Conservation (phyloP, 495 filamentous ascomycete species). For the Aspergillus asperescens region DNA sequence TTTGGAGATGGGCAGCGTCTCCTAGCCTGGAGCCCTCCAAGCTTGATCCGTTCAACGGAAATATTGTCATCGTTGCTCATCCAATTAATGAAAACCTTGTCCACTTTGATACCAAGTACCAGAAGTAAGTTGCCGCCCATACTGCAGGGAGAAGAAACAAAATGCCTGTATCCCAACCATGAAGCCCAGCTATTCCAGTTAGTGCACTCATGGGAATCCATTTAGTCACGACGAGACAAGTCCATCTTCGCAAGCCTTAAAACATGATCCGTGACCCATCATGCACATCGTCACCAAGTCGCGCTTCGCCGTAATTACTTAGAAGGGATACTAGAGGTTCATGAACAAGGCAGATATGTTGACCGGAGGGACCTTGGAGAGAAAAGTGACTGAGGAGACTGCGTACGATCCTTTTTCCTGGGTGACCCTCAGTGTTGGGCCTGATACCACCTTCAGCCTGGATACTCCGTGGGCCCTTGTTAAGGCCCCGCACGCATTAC, state of each 20-base stretch:
- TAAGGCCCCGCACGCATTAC: no score
- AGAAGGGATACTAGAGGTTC: no score
- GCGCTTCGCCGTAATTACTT: no score
- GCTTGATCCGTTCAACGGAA: slow-evolving; percentile 32
- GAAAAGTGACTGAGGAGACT: no score
- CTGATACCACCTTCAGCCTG: no score
- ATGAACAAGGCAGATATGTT: no score
- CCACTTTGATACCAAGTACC: slow-evolving; percentile 29
- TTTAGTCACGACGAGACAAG: slow-evolving; percentile 34
- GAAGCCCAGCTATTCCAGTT: slow-evolving; percentile 39
- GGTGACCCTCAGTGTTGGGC: no score
- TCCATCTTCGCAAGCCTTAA: slow-evolving; percentile 39
- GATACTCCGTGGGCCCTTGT: no score
- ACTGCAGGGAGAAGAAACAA: slow-evolving; percentile 9
- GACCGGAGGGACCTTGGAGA: no score
- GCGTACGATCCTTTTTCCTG: no score
- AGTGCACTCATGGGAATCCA: slow-evolving; percentile 41
- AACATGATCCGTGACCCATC: slow-evolving; percentile 41
- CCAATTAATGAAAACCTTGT: slow-evolving; percentile 30
- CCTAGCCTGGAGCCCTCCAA: slow-evolving; percentile 41
- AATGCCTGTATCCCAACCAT: slow-evolving; percentile 41
- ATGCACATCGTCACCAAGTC: no score
- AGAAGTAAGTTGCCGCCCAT: not conserved
- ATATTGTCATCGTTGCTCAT: slow-evolving; percentile 22
- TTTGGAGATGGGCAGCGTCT: slow-evolving; percentile 41